Evolutionary conservation across 2,329 filamentous ascomycete genomes (phyloP).

Genomic region (Pseudogymnoascus sp.): DNA sequence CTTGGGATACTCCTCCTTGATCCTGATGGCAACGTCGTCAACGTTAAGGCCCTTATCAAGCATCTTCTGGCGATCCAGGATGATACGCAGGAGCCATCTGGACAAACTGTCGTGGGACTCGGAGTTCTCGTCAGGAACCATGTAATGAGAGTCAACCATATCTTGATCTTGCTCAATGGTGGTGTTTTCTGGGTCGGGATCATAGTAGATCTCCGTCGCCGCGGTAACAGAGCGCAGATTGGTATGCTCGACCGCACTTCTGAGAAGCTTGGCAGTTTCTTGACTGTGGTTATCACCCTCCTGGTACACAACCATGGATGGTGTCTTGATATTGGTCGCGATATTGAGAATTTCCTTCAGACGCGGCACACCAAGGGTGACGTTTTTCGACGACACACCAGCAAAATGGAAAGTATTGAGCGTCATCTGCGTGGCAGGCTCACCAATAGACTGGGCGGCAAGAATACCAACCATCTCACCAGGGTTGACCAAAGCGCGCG

Average conservation of each 20-base stretch:
- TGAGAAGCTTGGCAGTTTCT: conserved; percentile 75
- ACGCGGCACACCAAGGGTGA: conserved; percentile 96
- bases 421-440: conserved; percentile 98
- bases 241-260: conserved; percentile 89
- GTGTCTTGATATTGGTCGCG: conserved; percentile 96
- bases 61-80: conserved; percentile 87
- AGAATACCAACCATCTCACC: conserved; percentile 99
- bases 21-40: conserved; percentile 79
- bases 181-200: conserved; percentile 80
- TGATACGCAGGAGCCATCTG: conserved; percentile 89
- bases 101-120: conserved; percentile 67
- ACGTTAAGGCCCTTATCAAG: conserved; percentile 90
- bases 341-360: conserved; percentile 99
- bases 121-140: conserved; percentile 73
- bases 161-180: conserved; percentile 82
- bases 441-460: conserved; percentile 95
- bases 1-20: conserved; percentile 79
- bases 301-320: conserved; percentile 90
- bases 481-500: conserved; percentile 75
- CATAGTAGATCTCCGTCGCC: conserved; percentile 93
- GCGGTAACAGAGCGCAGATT: conserved; percentile 87
- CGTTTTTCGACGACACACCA: conserved; percentile 99
- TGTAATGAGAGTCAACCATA: conserved; percentile 94
- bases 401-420: conserved; percentile 99
- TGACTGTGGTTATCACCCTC: conserved; percentile 58